Percentiles rank a stretch among this genome's conserved stretches.
Evolutionary conservation across 192 early-diverging fungal genomes (phyloP).

Genomic region (Anaeromyces robustus): DNA sequence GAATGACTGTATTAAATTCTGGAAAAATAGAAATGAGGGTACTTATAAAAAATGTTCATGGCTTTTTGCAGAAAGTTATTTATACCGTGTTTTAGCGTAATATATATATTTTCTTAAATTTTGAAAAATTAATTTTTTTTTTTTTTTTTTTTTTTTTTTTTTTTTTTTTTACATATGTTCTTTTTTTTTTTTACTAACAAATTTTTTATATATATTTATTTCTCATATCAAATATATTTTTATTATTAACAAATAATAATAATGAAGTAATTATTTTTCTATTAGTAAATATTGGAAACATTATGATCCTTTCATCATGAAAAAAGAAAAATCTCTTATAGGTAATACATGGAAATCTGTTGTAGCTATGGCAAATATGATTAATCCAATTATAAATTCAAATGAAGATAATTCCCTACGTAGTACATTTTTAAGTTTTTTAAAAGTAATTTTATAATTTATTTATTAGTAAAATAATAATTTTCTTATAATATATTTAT

Average conservation of each 20-base stretch:
- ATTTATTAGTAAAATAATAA: too few species aligned
- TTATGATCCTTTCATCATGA: not conserved
- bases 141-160: too few species aligned
- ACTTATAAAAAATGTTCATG: not conserved
- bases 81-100: not conserved
- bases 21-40: not conserved
- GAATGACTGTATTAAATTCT: not conserved
- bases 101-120: too few species aligned
- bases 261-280: not conserved
- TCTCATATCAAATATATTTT: not conserved
- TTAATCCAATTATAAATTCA: not conserved
- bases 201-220: too few species aligned
- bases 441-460: not conserved
- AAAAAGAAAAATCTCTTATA: not conserved
- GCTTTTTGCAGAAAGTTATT: not conserved
- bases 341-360: not conserved
- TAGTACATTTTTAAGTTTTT: not conserved
- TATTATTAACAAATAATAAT: too few species aligned
- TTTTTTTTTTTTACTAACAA: too few species aligned
- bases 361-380: not conserved
- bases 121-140: too few species aligned
- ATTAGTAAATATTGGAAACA: not conserved
- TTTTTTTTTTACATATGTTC: too few species aligned
- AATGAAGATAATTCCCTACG: not conserved
- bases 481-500: too few species aligned